Percentiles rank a stretch among this genome's conserved stretches.
Conservation (phyloP, 2,329 filamentous ascomycete genomes). For the Fusarium denticulatum region DNA sequence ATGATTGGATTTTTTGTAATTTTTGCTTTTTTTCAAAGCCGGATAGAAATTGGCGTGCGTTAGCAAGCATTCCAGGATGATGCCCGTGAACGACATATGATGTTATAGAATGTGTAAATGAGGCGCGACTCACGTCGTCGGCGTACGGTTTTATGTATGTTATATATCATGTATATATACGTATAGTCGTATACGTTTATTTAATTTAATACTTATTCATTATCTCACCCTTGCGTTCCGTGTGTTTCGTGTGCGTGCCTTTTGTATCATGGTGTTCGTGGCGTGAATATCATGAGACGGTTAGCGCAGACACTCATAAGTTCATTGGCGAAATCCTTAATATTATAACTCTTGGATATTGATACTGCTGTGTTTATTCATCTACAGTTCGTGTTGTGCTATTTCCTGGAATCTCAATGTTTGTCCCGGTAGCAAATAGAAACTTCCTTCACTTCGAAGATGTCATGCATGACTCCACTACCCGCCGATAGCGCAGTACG, state of each 20-base stretch:
- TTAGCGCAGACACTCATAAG: neutral
- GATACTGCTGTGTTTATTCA: neutral
- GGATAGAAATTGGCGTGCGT: constrained; percentile 44
- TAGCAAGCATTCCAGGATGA: constrained; percentile 44
- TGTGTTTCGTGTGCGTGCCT: constrained; percentile 14
- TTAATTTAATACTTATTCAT: constrained; percentile 37
- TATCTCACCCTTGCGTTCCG: constrained; percentile 19
- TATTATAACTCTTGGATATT: neutral
- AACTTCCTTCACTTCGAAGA: constrained; percentile 26
- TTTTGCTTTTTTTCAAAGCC: constrained; percentile 38
- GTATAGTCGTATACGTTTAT: constrained; percentile 34
- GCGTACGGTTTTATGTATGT: constrained; percentile 42
- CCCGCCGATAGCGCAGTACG: constrained; percentile 23
- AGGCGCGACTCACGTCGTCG: constrained; percentile 41
- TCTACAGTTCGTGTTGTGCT: neutral
- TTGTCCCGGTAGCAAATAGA: constrained; percentile 6
- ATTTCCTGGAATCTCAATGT: neutral
- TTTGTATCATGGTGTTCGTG: constrained; percentile 1
- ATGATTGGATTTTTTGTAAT: constrained; percentile 31
- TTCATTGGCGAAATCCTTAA: neutral
- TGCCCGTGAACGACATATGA: constrained; percentile 42
- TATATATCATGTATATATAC: constrained; percentile 29
- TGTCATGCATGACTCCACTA: constrained; percentile 38
- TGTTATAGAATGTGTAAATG: constrained; percentile 42
- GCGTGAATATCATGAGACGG: neutral